phyloP scores from a whole-genome alignment of 805 yeast genomes.

The Cyberlindnera mrakii region DNA sequence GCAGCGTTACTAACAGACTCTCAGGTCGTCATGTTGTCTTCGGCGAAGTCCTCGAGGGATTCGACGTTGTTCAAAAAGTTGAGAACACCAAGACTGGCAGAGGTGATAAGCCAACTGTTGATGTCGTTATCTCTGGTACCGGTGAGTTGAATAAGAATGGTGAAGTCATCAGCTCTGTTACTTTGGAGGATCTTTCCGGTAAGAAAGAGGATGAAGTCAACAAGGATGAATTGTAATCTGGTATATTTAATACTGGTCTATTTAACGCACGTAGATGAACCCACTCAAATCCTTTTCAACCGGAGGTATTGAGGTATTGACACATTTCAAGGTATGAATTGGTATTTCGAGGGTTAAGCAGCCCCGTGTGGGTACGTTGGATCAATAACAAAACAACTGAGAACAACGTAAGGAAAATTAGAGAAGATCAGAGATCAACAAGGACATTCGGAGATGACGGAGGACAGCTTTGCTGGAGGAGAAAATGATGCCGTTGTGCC shows the following conservation, averaged over 20 bases:
- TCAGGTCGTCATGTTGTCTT: constrained; percentile 73
- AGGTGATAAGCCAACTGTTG: constrained; percentile 68
- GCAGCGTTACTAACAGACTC: not conserved
- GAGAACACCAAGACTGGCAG: constrained; percentile 65
- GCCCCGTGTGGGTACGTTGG: too few species aligned
- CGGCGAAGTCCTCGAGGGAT: constrained; percentile 88
- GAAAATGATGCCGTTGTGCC: constrained; percentile 43
- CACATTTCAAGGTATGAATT: too few species aligned
- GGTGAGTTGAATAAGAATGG: constrained; percentile 54
- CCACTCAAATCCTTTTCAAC: too few species aligned
- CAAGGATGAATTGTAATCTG: constrained; percentile 31
- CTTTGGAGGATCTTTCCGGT: constrained; percentile 11
- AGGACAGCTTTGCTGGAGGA: not conserved
- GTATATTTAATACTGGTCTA: too few species aligned
- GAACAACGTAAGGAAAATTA: too few species aligned
- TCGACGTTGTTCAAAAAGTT: constrained; percentile 71
- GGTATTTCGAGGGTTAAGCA: too few species aligned
- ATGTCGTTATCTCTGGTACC: constrained; percentile 56
- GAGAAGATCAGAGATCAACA: too few species aligned
- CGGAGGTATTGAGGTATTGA: too few species aligned
- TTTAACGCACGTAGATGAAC: too few species aligned
- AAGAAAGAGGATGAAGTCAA: constrained; percentile 11
- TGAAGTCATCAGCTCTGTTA: constrained; percentile 18
- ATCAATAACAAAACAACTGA: too few species aligned
- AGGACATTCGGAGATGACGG: not conserved